Conservation (phyloP, 169 alveolate genomes). For the Eimeria acervulina region DNA sequence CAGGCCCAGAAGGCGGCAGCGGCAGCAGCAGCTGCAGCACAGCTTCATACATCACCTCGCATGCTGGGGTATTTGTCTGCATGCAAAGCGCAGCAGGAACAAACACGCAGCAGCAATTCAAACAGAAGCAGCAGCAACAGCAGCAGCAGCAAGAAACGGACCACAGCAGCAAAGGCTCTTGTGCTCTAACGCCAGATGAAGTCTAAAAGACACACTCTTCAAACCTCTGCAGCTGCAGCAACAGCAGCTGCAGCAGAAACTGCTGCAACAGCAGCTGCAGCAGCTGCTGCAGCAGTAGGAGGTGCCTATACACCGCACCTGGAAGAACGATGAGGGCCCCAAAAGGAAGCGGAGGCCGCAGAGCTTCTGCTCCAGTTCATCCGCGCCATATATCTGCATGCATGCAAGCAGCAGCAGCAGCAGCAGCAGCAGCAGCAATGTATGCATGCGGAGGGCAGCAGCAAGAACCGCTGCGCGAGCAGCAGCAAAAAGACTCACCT, state of each 20-base stretch:
- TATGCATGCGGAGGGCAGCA: not conserved
- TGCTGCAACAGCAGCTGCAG: not conserved
- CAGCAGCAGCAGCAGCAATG: not conserved
- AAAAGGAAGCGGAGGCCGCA: slow-evolving; percentile 16
- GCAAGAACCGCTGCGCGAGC: not conserved
- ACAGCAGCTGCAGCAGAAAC: not conserved
- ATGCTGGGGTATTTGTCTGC: slow-evolving; percentile 85
- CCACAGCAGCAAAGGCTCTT: not conserved
- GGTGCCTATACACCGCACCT: not conserved
- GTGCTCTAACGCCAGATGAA: not conserved
- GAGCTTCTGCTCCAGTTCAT: slow-evolving; percentile 1
- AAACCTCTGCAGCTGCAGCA: not conserved
- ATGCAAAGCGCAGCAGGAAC: not conserved
- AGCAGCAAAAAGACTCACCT: not conserved
- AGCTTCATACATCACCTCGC: slow-evolving; percentile 73
- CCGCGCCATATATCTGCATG: not conserved
- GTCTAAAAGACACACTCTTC: not conserved
- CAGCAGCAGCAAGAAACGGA: not conserved
- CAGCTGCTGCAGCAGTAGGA: not conserved
- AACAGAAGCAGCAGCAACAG: not conserved
- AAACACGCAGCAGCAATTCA: not conserved
- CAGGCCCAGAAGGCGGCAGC: slow-evolving; percentile 56
- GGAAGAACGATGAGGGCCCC: slow-evolving; percentile 45
- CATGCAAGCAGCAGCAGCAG: no score
- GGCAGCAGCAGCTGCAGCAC: slow-evolving; percentile 60